Evolutionary conservation across 2,329 filamentous ascomycete species (phyloP), one percentile per base, ranked within the genome.

Genomic region (Onygenales sp.): DNA sequence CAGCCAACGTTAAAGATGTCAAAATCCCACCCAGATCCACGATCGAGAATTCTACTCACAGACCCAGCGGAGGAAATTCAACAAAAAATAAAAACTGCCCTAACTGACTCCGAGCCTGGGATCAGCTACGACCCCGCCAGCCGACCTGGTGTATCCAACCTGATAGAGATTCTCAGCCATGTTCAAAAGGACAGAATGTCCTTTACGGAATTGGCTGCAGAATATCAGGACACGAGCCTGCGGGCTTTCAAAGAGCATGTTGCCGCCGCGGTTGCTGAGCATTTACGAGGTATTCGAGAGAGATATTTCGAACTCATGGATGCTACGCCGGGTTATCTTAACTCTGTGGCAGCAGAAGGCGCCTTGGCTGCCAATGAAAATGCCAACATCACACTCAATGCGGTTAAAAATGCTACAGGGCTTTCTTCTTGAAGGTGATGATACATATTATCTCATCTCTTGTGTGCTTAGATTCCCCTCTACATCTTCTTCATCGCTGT

Each of bases 1-100:
- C 75, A 88, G 9, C 92, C 93, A 0, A 72, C 69, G 0, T 76
- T 81, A 51, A 98, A 98, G 67, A 98, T 98, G 93, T 95, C 90
- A 53, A 98, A 98, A 70, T 95, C 90, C 0, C 79, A 89, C 62
- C 65, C 77, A 0, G 81, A 87, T 59, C 76, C 80, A 2, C 80
- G 79, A 49, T 94, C 89, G 6, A 81, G 89, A 14, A 94, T 98
- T 60, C 73, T 93, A 10, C 82, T 98, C 56, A 95, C 86, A 2
- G 88, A 96, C 61, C 69, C 75, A 0, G 72, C 79, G 0, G 71
- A 79, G 0, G 73, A 77, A 2, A 91, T 97, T 56, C 69, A 72
- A 17, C 69, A 70, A 46, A 95, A 95, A 66, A 74, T 97, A 58
- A 82, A 77, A 58, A 70, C 74, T 6, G 88, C 93, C 6, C 67